A percentile compares a stretch with the other conserved stretches of the same genome.
These are phyloP conservation scores for Sclerotinia minor DNA, from an alignment of 2,329 filamentous ascomycete genomes.

Conservation along the genomic window DNA sequence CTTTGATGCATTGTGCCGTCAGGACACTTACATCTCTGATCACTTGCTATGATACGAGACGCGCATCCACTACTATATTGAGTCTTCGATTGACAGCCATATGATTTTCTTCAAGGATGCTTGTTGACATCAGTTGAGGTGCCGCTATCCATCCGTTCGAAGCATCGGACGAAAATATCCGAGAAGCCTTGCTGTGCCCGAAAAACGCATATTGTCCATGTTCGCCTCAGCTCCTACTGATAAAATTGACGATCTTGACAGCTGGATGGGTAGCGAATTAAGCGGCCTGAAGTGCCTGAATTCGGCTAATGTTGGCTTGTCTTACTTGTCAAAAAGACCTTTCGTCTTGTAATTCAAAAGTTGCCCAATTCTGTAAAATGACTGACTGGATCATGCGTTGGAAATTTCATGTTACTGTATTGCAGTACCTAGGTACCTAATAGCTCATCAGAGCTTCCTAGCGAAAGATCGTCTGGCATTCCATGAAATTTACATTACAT, in stretches of 20 bases:
- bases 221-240: slow-evolving; percentile 5
- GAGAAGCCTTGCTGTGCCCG: slow-evolving; percentile 21
- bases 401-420: background rate
- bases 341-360: background rate
- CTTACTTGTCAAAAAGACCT: too few relatives aligned
- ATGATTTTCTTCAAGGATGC: background rate
- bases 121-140: background rate
- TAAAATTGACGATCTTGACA: background rate
- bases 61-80: background rate
- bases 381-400: background rate
- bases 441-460: background rate
- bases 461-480: slow-evolving; percentile 1
- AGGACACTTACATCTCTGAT: slow-evolving; percentile 10
- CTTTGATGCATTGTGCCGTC: background rate
- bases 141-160: background rate
- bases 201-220: background rate
- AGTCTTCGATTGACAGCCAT: background rate
- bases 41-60: slow-evolving; percentile 20
- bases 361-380: background rate
- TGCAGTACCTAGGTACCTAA: too few relatives aligned
- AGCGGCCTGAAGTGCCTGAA: background rate
- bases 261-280: background rate
- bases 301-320: background rate
- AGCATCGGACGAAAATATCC: slow-evolving; percentile 5
- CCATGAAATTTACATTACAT: background rate